Evolutionary conservation across 805 yeast genomes (phyloP).

Genomic region (Candida argentea): DNA sequence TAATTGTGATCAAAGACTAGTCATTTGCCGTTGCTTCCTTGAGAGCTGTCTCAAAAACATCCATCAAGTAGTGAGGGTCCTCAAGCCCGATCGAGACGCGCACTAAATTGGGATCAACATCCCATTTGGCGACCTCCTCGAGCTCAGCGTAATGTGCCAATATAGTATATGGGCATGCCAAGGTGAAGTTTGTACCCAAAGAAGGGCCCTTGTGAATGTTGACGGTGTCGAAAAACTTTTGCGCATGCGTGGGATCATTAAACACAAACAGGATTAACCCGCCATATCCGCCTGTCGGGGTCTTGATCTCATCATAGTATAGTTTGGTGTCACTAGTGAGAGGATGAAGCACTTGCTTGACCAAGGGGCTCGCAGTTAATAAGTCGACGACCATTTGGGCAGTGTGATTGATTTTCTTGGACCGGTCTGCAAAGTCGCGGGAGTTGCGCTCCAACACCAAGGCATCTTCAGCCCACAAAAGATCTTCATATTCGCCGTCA

Average conservation of each 20-base stretch:
- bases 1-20: too few relatives aligned
- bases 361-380: constrained; percentile 39
- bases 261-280: constrained; percentile 74
- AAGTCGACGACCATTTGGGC: constrained; percentile 46
- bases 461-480: constrained; percentile 91
- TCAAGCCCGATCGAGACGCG: constrained; percentile 84
- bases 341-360: constrained; percentile 69
- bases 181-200: constrained; percentile 79
- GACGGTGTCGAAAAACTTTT: constrained; percentile 61
- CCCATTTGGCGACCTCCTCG: constrained; percentile 73
- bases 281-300: constrained; percentile 77
- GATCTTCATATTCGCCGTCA: constrained; percentile 51
- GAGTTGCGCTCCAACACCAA: constrained; percentile 86
- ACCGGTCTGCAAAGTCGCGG: constrained; percentile 71
- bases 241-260: constrained; percentile 52
- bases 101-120: constrained; percentile 67
- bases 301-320: constrained; percentile 64
- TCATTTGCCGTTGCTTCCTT: constrained; percentile 19
- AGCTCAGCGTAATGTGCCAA: constrained; percentile 78
- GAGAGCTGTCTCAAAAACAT: constrained; percentile 43
- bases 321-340: constrained; percentile 39
- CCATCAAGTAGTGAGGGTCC: constrained; percentile 46
- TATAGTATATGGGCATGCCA: constrained; percentile 84
- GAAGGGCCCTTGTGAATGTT: constrained; percentile 81
- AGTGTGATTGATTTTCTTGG: constrained; percentile 44